Evolutionary conservation across 2,329 filamentous ascomycete species (phyloP), one percentile per base, ranked within the genome.

Genomic region (Aspergillus sergii): DNA sequence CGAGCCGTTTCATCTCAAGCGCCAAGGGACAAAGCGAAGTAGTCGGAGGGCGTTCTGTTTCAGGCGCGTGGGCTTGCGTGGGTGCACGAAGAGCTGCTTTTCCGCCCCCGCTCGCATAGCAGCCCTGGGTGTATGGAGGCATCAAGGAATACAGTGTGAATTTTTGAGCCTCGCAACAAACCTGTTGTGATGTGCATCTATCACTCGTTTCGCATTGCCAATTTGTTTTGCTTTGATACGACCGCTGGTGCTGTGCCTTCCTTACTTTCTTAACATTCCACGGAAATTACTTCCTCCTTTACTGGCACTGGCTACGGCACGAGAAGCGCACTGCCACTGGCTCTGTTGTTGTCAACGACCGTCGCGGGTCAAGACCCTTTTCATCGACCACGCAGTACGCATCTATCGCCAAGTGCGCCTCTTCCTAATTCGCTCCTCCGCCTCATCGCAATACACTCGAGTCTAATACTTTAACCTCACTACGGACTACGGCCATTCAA

Each of bases 211-310:
- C 61, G 54, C 60, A 65, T 65, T 58, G 60, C 45, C 57, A 34
- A 57, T 55, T 61, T 68, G 63, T 64, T 62, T 61, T 66, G 51
- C 60, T 59, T 66, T 66, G 66, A 68, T 63, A 66, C 68, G 34
- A 59, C 58, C 36, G 62, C 65, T 61, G 59, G 65, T 58, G 64
- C 67, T 63, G 61, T 60, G 60, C 67, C 68, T 68, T 68, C 66
- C 68, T 68, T 68, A 64, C 67, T 56, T 63, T 57, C 50, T 48
- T 59, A 71, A 63, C 72, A 75, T 75, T 76, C 73, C 73, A 71
- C 55, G 66, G 62, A 65, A 61, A 51, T 61, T 58, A 58, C 62
- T 56, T 57, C 58, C 55, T 57, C 59, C 28, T 54, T 60, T 32
- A 54, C 48, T 34, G 34, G 45, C 51, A 62, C 63, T 64, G 59